Evolutionary conservation across 179 eudicot genomes (phyloP).

Genomic region (Nepenthes alata): DNA sequence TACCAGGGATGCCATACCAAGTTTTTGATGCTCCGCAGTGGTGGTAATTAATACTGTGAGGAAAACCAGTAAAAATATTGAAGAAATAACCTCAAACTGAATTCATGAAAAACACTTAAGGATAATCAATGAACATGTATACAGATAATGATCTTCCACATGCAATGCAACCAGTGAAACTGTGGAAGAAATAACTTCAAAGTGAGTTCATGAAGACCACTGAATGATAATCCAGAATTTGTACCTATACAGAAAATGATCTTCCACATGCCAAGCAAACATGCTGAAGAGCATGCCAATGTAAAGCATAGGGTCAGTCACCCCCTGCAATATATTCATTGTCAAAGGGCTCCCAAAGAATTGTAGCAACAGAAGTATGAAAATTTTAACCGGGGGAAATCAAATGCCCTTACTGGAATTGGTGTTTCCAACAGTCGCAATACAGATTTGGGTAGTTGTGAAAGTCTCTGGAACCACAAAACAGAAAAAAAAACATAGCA

Average conservation of each 20-base stretch:
- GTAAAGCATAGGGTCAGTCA: constrained; percentile 98
- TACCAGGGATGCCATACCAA: constrained; percentile 98
- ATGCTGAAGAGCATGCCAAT: constrained; percentile 98
- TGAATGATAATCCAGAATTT: neutral
- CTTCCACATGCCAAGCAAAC: constrained; percentile 99
- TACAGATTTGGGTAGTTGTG: constrained; percentile 70
- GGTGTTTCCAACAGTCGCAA: constrained; percentile 67
- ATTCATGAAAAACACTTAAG: neutral
- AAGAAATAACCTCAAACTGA: neutral
- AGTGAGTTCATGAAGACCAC: neutral
- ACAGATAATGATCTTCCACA: constrained; percentile 96
- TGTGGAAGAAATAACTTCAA: neutral
- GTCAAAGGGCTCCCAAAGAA: neutral
- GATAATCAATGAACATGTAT: constrained; percentile 36
- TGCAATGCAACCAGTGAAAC: constrained; percentile 83
- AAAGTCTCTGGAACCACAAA: constrained; percentile 54
- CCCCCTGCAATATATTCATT: constrained; percentile 47
- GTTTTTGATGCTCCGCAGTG: constrained; percentile 99
- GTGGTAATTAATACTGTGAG: constrained; percentile 83
- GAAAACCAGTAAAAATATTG: neutral
- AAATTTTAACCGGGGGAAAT: neutral
- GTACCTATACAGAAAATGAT: constrained; percentile 93
- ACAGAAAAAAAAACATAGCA: neutral
- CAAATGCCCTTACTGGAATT: constrained; percentile 56
- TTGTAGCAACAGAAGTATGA: neutral